Evolutionary conservation across 2,329 filamentous ascomycete species (phyloP).

Genomic region (Fusarium cyanostomum): DNA sequence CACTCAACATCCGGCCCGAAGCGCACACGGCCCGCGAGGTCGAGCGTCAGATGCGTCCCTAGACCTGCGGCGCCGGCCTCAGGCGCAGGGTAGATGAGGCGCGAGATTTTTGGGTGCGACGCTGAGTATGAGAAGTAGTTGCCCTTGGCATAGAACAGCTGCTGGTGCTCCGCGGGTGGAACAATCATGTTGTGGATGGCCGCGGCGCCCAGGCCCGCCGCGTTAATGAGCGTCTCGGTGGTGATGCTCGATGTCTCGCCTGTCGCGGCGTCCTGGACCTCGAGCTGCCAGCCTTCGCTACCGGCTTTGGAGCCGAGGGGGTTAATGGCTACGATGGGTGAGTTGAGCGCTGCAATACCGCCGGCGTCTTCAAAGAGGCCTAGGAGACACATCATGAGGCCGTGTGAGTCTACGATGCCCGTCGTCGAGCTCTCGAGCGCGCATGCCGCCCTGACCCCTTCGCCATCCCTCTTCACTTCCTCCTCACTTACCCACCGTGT

Average conservation of each 20-base stretch:
- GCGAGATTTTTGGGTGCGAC: constrained; percentile 69
- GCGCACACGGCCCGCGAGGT: constrained; percentile 82
- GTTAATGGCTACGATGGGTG: constrained; percentile 69
- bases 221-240: constrained; percentile 81
- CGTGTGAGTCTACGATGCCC: constrained; percentile 90
- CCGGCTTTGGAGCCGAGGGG: constrained; percentile 58
- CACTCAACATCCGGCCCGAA: constrained; percentile 98
- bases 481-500: constrained; percentile 72
- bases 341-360: constrained; percentile 77
- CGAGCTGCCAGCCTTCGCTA: constrained; percentile 74
- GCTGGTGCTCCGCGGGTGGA: constrained; percentile 62
- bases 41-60: constrained; percentile 92
- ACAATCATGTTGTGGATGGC: constrained; percentile 84
- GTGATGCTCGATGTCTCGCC: constrained; percentile 69
- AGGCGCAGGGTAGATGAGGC: constrained; percentile 88
- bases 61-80: constrained; percentile 83
- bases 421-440: constrained; percentile 83
- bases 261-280: constrained; percentile 56
- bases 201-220: constrained; percentile 82
- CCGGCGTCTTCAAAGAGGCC: constrained; percentile 80
- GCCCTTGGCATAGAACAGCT: constrained; percentile 87
- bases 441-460: constrained; percentile 75
- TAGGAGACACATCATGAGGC: constrained; percentile 82
- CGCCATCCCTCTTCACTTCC: constrained; percentile 74
- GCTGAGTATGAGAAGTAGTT: constrained; percentile 89